Conservation (phyloP, 2,329 filamentous ascomycete genomes). For the Colletotrichum eremochloae region DNA sequence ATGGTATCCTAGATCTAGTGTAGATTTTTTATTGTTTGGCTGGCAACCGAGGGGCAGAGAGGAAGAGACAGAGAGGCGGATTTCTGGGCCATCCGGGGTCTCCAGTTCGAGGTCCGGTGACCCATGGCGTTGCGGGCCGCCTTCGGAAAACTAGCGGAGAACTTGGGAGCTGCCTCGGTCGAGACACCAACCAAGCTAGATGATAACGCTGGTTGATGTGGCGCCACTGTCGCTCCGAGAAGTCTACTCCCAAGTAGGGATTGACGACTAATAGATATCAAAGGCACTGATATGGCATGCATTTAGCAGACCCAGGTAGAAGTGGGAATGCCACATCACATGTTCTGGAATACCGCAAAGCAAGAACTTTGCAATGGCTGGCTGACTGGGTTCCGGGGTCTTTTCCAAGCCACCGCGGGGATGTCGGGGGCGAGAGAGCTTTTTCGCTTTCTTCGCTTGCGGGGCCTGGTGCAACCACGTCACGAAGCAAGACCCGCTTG, state of each 20-base stretch:
- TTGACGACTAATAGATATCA: no score
- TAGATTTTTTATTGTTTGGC: not conserved
- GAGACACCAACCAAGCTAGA: not conserved
- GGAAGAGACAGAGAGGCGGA: not conserved
- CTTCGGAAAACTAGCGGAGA: conserved; percentile 38
- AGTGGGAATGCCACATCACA: not conserved
- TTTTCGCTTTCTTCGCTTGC: not conserved
- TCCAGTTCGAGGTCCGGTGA: conserved; percentile 1
- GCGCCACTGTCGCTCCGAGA: not conserved
- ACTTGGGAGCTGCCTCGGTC: conserved; percentile 10
- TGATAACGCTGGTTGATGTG: not conserved
- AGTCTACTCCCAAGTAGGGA: not conserved
- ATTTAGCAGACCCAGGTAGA: not conserved
- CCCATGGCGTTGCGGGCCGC: conserved; percentile 20
- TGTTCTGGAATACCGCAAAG: conserved; percentile 6
- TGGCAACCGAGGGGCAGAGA: not conserved
- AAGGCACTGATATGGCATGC: not conserved
- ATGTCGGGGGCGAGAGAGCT: conserved; percentile 38
- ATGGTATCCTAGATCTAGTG: not conserved
- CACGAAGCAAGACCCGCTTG: no score
- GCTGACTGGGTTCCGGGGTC: conserved; percentile 25
- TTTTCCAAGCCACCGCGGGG: conserved; percentile 25
- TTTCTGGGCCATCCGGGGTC: conserved; percentile 13
- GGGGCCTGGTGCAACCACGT: no score
- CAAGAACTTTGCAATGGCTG: not conserved